phyloP scores from a whole-genome alignment of 805 yeast genomes.

The Monosporozyma solicola region DNA sequence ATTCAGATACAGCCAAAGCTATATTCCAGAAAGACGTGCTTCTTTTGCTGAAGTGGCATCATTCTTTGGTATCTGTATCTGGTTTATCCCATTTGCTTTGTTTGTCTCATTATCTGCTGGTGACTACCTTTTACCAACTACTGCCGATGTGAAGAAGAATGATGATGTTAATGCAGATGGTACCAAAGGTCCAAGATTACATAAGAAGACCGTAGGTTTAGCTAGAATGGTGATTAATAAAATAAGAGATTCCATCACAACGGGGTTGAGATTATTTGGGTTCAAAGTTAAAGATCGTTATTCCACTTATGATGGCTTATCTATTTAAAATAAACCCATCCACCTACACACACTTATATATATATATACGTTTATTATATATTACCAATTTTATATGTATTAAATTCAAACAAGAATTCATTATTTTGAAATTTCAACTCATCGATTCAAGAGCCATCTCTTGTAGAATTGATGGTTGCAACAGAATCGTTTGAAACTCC shows the following conservation, averaged over 20 bases:
- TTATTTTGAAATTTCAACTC: neutral
- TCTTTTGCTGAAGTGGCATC: constrained; percentile 87
- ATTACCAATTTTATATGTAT: neutral
- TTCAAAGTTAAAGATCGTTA: constrained; percentile 47
- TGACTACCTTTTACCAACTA: constrained; percentile 72
- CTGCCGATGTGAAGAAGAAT: constrained; percentile 24
- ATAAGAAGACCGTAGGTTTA: constrained; percentile 47
- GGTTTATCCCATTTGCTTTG: constrained; percentile 90
- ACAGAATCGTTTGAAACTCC: no score
- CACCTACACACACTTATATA: neutral
- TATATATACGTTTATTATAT: neutral
- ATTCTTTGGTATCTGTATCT: constrained; percentile 84
- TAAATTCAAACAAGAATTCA: neutral
- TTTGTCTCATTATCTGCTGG: constrained; percentile 89
- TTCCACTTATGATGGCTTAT: constrained; percentile 34
- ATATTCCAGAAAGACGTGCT: constrained; percentile 60
- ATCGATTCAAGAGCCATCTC: neutral
- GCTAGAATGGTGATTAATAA: constrained; percentile 58
- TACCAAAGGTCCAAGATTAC: constrained; percentile 24
- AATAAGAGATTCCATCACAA: constrained; percentile 37
- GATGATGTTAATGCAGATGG: constrained; percentile 26
- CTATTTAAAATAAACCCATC: neutral
- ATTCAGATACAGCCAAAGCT: constrained; percentile 47
- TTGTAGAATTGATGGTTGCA: neutral
- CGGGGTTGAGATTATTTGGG: constrained; percentile 49